Evolutionary conservation across 768 basidiomycete species (phyloP), one percentile per base, ranked within the genome.

Genomic region (Dentipellis fragilis): DNA sequence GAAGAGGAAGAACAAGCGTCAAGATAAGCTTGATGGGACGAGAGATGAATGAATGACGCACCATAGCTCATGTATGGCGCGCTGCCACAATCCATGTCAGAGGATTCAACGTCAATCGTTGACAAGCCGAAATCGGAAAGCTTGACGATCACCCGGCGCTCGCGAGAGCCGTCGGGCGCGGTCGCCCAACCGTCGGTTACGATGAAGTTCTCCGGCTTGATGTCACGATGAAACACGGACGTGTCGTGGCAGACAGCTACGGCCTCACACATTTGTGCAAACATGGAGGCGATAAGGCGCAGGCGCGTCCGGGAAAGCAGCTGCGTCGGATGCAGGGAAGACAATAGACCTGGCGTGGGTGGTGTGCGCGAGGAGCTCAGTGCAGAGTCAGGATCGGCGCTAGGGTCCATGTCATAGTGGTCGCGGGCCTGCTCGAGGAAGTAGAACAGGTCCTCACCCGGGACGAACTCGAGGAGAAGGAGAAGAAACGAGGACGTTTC

Each of bases 161-260:
- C 89, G 62, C 75, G 74, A 54, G 75, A 73, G 51, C 81, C 80
- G 62, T 78, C 76, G 38, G 76, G 66, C n/a, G 74, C 66, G 17
- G 79, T 76, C 38, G 72, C 67, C 69, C 79, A 81, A 14, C 83
- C 89, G 64, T 94, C 90, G 0, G 91, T 93, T 65, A 94, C 91
- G 67, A 94, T 94, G 64, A 94, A 93, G 73, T 98, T 97, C 75
- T 98, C 95, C 0, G 95, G 95, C 74, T 99, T 99, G 80, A 99
- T 97, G 70, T 99, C 95, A 58, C 95, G 84, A 68, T 99, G 95
- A 67, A 86, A 92, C 58, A 99, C 89, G 38, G 85, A 85, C 58
- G 86, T 83, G 16, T 85, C 85, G 67, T 99, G 95, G 71, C 95
- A 97, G 6, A 87, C 83, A 3, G 91, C 90, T 11, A 99, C 94